phyloP scores from a whole-genome alignment of 2,329 filamentous ascomycete species.

The Cladophialophora yegresii region DNA sequence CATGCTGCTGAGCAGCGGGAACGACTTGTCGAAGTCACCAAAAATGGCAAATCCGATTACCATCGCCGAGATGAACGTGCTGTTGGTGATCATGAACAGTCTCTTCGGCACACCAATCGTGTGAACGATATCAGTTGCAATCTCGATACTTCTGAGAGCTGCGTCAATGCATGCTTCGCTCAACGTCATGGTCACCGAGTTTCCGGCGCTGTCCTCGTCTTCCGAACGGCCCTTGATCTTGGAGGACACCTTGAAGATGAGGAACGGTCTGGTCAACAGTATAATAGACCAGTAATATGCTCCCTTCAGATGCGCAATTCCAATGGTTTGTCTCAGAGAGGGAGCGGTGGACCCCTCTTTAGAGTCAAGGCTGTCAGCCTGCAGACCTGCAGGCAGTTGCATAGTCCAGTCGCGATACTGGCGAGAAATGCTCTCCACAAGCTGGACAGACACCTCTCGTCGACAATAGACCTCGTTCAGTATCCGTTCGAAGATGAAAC shows the following conservation, averaged over 20 bases:
- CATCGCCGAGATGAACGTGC: constrained; percentile 35
- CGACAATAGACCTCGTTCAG: constrained; percentile 49
- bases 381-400: constrained; percentile 49
- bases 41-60: constrained; percentile 38
- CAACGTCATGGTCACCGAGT: constrained; percentile 35
- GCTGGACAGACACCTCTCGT: constrained; percentile 47
- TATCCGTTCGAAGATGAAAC: constrained; percentile 48
- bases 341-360: constrained; percentile 38
- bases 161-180: constrained; percentile 50
- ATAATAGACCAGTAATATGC: constrained; percentile 59
- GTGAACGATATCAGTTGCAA: constrained; percentile 36
- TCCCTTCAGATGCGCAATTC: constrained; percentile 54
- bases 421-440: constrained; percentile 47
- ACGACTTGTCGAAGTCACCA: constrained; percentile 37
- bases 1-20: constrained; percentile 37
- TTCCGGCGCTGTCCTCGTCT: constrained; percentile 26
- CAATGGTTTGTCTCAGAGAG: constrained; percentile 44
- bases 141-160: constrained; percentile 42
- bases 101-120: constrained; percentile 34
- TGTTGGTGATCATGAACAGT: constrained; percentile 36
- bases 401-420: constrained; percentile 49
- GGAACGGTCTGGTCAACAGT: constrained; percentile 55
- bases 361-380: constrained; percentile 48
- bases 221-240: constrained; percentile 32
- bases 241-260: constrained; percentile 54